Conservation (phyloP, 306 rosid genomes). For the Lotus japonicus region DNA sequence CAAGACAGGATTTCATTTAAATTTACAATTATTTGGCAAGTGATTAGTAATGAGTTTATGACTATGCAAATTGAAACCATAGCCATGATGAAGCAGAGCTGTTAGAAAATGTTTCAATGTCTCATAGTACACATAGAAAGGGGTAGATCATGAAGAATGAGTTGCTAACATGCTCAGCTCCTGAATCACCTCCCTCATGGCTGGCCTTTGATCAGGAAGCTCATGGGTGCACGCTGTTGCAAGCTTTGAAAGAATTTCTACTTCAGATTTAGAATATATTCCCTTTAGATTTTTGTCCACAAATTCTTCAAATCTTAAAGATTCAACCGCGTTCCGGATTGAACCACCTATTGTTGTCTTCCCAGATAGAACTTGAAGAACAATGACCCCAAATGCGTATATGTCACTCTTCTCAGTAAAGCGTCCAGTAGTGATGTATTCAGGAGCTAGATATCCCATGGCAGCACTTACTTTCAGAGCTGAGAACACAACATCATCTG, state of each 20-base stretch:
- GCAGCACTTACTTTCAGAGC: conserved; percentile 84
- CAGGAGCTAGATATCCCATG: conserved; percentile 93
- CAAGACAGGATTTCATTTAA: background rate
- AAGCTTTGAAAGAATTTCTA: conserved; percentile 49
- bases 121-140: conserved; percentile 3
- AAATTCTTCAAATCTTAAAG: conserved; percentile 44
- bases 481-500: conserved; percentile 75
- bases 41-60: background rate
- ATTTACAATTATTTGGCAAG: conserved; percentile 14
- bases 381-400: conserved; percentile 78
- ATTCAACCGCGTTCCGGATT: conserved; percentile 40
- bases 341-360: conserved; percentile 38
- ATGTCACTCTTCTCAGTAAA: conserved; percentile 79
- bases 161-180: conserved; percentile 34
- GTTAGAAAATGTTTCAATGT: background rate
- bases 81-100: background rate
- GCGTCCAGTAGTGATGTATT: conserved; percentile 76
- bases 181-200: conserved; percentile 39
- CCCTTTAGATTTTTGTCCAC: conserved; percentile 52
- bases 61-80: background rate
- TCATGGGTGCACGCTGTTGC: conserved; percentile 58
- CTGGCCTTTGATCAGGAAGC: conserved; percentile 59
- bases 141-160: conserved; percentile 11
- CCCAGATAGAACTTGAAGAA: conserved; percentile 70
- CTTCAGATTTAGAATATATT: conserved; percentile 55